Conservation (phyloP, 2,329 filamentous ascomycete species). For the Fusarium lateritium region DNA sequence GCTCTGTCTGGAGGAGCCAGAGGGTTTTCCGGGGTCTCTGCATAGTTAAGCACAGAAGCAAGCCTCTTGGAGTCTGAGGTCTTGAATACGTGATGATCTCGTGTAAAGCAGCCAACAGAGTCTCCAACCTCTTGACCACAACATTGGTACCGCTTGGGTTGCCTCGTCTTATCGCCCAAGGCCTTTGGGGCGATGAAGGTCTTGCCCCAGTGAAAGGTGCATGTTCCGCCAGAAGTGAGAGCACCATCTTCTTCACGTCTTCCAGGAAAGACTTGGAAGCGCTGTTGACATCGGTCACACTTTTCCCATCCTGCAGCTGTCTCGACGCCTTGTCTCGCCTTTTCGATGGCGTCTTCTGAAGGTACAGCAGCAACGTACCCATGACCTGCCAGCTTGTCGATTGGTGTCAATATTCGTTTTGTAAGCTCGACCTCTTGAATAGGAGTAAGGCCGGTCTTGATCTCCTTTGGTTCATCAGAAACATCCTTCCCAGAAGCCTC, state of each 20-base stretch:
- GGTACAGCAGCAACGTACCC: constrained; percentile 84
- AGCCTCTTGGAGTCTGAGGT: constrained; percentile 81
- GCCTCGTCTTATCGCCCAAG: constrained; percentile 69
- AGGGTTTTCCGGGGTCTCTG: constrained; percentile 79
- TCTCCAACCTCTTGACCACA: constrained; percentile 83
- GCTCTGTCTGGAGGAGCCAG: constrained; percentile 68
- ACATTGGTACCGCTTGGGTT: constrained; percentile 79
- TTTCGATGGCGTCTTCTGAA: constrained; percentile 74
- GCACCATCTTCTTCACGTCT: constrained; percentile 82
- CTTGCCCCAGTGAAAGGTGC: constrained; percentile 86
- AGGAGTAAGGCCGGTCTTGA: constrained; percentile 78
- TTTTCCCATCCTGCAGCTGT: constrained; percentile 84
- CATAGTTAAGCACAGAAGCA: constrained; percentile 84
- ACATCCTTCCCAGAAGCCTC: constrained; percentile 52
- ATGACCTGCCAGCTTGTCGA: constrained; percentile 73
- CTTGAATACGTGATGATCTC: constrained; percentile 88
- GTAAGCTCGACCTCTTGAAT: constrained; percentile 79
- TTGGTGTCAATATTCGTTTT: constrained; percentile 73
- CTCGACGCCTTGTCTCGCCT: constrained; percentile 75
- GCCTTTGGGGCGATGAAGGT: constrained; percentile 71
- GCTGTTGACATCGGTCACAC: constrained; percentile 87
- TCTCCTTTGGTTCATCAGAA: constrained; percentile 60
- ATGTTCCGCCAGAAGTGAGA: constrained; percentile 82
- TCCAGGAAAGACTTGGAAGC: constrained; percentile 94
- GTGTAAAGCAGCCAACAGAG: constrained; percentile 79